These are phyloP conservation scores for Termitomyces eurrhizus DNA, from an alignment of 768 basidiomycete genomes.

Conservation along the genomic window DNA sequence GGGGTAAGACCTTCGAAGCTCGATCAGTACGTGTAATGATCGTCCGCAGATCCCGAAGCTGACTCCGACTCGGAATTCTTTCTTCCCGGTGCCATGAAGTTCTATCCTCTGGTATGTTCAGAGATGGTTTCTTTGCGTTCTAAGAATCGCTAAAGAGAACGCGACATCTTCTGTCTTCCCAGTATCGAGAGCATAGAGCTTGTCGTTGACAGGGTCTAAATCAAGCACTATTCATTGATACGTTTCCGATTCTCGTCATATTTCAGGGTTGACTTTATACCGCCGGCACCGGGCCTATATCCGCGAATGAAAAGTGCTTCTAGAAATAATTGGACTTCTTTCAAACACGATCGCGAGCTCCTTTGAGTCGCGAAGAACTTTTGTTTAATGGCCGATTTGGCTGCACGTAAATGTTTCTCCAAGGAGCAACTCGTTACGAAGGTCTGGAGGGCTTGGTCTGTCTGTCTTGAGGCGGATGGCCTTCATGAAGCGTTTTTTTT, in stretches of 20 bases:
- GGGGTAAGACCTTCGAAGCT: not conserved
- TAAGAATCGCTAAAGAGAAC: not conserved
- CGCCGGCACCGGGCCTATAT: slow-evolving; percentile 1
- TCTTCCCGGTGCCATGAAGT: not conserved
- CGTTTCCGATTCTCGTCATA: not conserved
- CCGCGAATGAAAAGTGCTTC: not conserved
- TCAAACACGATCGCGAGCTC: not conserved
- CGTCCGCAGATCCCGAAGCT: not conserved
- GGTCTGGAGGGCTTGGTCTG: not conserved
- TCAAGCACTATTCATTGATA: slow-evolving; percentile 2
- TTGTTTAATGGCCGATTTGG: not conserved
- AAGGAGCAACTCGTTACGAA: not conserved
- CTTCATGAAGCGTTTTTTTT: not conserved
- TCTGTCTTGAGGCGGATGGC: not conserved
- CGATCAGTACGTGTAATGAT: not conserved
- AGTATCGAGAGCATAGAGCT: not conserved
- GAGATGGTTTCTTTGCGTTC: not conserved
- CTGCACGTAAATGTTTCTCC: not conserved
- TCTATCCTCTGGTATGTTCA: slow-evolving; percentile 2
- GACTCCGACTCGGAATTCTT: slow-evolving; percentile 4
- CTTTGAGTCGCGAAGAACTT: not conserved
- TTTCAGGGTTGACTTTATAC: not conserved
- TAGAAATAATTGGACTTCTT: not conserved
- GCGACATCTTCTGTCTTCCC: not conserved
- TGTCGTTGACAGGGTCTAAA: not conserved